A percentile compares a stretch with the other conserved stretches of the same genome.
phyloP scores from a whole-genome alignment of 176 grass and related monocot genomes.

The Coix lacrymajobi region DNA sequence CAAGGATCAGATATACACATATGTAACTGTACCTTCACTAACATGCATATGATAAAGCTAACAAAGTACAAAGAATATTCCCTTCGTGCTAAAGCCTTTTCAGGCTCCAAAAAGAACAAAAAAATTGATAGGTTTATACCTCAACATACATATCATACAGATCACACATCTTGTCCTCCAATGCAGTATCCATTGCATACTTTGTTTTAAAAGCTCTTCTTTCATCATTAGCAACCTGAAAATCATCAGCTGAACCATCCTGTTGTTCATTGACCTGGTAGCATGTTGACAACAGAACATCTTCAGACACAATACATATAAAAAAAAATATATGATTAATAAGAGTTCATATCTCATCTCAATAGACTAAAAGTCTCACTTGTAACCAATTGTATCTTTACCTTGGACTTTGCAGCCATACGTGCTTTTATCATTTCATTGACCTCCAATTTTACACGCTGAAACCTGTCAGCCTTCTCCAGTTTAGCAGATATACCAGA shows the following conservation, averaged over 20 bases:
- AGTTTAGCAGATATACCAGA: conserved; percentile 88
- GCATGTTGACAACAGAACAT: conserved; percentile 21
- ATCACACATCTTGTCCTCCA: conserved; percentile 96
- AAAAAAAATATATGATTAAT: neutral
- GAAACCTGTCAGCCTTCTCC: conserved; percentile 80
- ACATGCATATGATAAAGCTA: conserved; percentile 1
- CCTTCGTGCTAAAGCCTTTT: neutral
- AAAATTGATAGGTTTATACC: conserved; percentile 40
- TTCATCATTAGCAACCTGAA: conserved; percentile 64
- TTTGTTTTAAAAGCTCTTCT: conserved; percentile 63
- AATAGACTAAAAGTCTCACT: conserved; percentile 3
- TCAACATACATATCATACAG: conserved; percentile 99
- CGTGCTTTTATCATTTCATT: conserved; percentile 83
- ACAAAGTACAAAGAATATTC: conserved; percentile 1
- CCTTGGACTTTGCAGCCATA: conserved; percentile 66
- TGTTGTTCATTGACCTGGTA: conserved; percentile 45
- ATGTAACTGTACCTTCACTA: neutral
- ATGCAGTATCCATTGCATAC: conserved; percentile 57
- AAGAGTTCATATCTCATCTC: neutral
- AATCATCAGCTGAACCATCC: conserved; percentile 77
- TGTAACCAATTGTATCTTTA: conserved; percentile 34
- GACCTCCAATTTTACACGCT: conserved; percentile 80
- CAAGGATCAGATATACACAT: conserved; percentile 9
- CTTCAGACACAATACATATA: conserved; percentile 6
- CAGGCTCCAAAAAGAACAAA: neutral